A percentile compares a stretch with the other conserved stretches of the same genome.
Conservation (phyloP, 805 yeast species). For the Hanseniaspora valbyensis region DNA sequence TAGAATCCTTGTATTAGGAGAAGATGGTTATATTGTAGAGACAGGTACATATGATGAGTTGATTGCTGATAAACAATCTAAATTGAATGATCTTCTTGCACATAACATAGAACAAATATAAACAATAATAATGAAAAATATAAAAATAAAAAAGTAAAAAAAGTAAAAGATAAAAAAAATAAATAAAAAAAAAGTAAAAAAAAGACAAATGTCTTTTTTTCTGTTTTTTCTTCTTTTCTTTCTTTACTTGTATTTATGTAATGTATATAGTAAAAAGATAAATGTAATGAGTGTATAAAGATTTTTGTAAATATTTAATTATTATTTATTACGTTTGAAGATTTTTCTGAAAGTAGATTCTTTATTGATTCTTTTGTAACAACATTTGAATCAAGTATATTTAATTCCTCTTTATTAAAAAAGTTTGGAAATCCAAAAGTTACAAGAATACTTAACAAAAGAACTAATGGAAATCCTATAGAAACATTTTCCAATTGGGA, state of each 20-base stretch:
- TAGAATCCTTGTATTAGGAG: slow-evolving; percentile 65
- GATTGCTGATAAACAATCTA: slow-evolving; percentile 31
- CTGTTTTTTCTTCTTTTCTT: no score
- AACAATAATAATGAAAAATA: not conserved
- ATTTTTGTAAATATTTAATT: no score
- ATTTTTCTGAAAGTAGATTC: slow-evolving; percentile 30
- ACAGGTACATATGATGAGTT: slow-evolving; percentile 50
- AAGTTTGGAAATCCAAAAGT: slow-evolving; percentile 52
- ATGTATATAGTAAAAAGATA: no score
- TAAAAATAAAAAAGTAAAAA: no score
- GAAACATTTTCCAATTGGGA: slow-evolving; percentile 74
- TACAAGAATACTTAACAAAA: slow-evolving; percentile 52
- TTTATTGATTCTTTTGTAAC: slow-evolving; percentile 47
- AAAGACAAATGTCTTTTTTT: not conserved
- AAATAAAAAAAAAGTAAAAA: no score
- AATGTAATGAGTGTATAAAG: no score
- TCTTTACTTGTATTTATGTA: not conserved
- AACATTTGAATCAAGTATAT: slow-evolving; percentile 53
- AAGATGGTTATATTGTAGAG: slow-evolving; percentile 65
- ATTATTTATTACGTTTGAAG: not conserved
- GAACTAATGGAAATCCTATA: slow-evolving; percentile 83
- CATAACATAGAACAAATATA: slow-evolving; percentile 22
- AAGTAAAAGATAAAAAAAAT: no score
- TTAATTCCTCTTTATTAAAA: slow-evolving; percentile 52
- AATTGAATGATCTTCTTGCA: slow-evolving; percentile 30